A percentile compares a stretch with the other conserved stretches of the same genome.
Conservation (phyloP, 2,329 filamentous ascomycete genomes). For the Exophiala sideris region DNA sequence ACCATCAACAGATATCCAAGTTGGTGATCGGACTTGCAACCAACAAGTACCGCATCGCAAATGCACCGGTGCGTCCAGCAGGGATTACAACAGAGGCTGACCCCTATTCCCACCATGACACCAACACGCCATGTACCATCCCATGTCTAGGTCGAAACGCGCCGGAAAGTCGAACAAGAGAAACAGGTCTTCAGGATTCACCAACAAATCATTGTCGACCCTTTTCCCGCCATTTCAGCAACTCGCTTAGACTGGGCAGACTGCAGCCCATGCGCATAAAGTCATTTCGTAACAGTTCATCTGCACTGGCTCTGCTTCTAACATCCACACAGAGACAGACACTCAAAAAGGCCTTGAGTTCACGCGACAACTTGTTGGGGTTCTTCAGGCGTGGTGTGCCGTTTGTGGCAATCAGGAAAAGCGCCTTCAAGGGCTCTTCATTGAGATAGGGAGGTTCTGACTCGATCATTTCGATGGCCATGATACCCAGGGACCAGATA, state of each 20-base stretch:
- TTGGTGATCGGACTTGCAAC: too few relatives aligned
- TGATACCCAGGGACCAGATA: constrained; percentile 98
- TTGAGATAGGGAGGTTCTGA: constrained; percentile 97
- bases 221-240: constrained; percentile 66
- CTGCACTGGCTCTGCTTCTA: constrained; percentile 85
- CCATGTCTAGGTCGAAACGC: too few relatives aligned
- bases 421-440: constrained; percentile 93
- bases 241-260: constrained; percentile 74
- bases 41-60: too few relatives aligned
- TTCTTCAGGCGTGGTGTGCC: constrained; percentile 96
- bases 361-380: constrained; percentile 95
- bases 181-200: too few relatives aligned
- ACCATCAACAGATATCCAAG: too few relatives aligned
- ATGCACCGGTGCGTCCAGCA: too few relatives aligned
- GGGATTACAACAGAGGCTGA: too few relatives aligned
- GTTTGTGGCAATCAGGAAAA: constrained; percentile 97
- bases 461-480: constrained; percentile 99
- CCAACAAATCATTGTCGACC: constrained; percentile 22
- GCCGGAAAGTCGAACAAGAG: too few relatives aligned
- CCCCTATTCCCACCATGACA: too few relatives aligned
- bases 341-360: constrained; percentile 93
- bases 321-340: constrained; percentile 97
- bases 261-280: constrained; percentile 92
- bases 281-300: constrained; percentile 85
- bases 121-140: too few relatives aligned